phyloP scores from a whole-genome alignment of 139 green algal genomes.

The Coccomyxa sp. region DNA sequence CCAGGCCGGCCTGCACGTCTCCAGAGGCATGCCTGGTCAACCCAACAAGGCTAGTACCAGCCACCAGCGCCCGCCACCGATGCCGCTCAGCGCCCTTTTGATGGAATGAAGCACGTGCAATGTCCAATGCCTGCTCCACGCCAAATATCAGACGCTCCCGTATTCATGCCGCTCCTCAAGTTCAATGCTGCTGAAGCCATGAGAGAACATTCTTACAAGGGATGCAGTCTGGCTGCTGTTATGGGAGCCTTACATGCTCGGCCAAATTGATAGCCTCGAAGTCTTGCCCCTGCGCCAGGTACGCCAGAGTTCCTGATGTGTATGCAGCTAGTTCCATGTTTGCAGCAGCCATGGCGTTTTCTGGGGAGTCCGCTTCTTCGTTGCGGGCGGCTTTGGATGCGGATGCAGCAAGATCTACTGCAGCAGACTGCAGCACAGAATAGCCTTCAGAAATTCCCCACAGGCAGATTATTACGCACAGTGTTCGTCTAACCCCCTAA shows the following conservation, averaged over 20 bases:
- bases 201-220: too few species aligned
- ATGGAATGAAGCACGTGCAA: slow-evolving; percentile 28
- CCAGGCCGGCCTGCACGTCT: slow-evolving; percentile 20
- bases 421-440: neutral
- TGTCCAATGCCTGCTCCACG: slow-evolving; percentile 29
- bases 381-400: neutral
- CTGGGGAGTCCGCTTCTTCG: neutral
- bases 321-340: neutral
- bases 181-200: too few species aligned
- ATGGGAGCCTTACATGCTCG: neutral
- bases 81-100: slow-evolving; percentile 19
- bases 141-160: too few species aligned
- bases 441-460: neutral
- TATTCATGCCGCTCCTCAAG: too few species aligned
- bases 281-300: neutral
- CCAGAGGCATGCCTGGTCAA: slow-evolving; percentile 31
- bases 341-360: neutral
- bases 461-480: too few species aligned
- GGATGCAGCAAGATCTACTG: neutral
- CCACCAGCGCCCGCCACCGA: slow-evolving; percentile 32
- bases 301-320: neutral
- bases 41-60: slow-evolving; percentile 18
- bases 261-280: neutral
- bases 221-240: too few species aligned
- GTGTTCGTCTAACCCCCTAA: too few species aligned